Conservation (phyloP, 2,329 filamentous ascomycete genomes). For the Talaromyces sp. region DNA sequence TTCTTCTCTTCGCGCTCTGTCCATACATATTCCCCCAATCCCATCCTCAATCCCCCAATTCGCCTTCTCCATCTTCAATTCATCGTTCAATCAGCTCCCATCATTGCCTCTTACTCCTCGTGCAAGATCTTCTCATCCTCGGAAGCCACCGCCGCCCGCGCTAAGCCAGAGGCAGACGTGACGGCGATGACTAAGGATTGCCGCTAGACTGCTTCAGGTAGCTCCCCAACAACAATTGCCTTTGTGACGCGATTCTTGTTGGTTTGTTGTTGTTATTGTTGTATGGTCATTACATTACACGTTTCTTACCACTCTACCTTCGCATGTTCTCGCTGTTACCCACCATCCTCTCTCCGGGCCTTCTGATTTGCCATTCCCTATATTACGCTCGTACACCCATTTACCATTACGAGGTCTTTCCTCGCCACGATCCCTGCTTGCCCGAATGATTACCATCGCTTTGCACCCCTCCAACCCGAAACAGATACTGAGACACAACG, state of each 20-base stretch:
- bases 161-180: background rate
- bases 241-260: background rate
- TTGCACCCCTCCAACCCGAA: background rate
- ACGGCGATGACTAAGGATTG: background rate
- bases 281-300: background rate
- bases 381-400: too few species aligned
- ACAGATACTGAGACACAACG: background rate
- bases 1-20: background rate
- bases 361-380: background rate
- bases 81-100: background rate
- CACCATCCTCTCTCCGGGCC: background rate
- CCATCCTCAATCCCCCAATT: too few species aligned
- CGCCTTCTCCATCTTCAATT: background rate
- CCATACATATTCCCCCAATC: slow-evolving; percentile 3
- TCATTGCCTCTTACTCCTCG: background rate
- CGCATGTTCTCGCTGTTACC: background rate
- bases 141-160: background rate
- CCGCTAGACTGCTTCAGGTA: slow-evolving; percentile 3
- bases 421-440: background rate
- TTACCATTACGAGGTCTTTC: background rate
- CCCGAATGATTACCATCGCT: background rate
- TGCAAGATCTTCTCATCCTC: background rate
- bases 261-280: background rate
- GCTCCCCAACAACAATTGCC: background rate
- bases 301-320: background rate